Conservation (phyloP, 192 early-diverging fungal genomes). For the Coemansia guatemalensis region DNA sequence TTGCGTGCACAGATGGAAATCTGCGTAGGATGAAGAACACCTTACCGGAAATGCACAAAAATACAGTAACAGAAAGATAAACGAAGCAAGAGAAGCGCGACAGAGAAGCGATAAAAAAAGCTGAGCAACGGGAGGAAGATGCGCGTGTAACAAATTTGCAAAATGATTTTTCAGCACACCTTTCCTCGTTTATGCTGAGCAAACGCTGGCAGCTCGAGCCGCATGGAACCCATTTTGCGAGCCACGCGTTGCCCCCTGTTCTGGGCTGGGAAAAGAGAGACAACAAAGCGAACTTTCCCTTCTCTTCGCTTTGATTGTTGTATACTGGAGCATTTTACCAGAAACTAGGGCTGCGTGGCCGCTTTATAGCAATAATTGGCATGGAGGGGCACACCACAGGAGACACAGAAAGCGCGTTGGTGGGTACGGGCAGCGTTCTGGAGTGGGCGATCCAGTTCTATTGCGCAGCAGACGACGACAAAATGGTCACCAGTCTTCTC, state of each 20-base stretch:
- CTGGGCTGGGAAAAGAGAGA: neutral
- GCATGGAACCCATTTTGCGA: neutral
- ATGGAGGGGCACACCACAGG: neutral
- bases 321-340: neutral
- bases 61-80: neutral
- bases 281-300: neutral
- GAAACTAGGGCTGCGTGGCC: neutral
- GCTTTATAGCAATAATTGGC: neutral
- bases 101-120: neutral
- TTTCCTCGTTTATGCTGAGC: neutral
- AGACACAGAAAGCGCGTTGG: neutral
- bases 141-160: neutral
- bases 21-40: neutral
- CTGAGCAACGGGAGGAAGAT: neutral
- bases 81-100: neutral
- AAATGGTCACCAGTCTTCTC: slow-evolving; percentile 24
- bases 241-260: neutral
- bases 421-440: slow-evolving; percentile 10
- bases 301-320: slow-evolving; percentile 1
- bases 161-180: neutral
- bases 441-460: slow-evolving; percentile 46
- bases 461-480: slow-evolving; percentile 33
- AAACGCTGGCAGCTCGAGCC: neutral
- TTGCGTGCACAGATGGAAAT: neutral
- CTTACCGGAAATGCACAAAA: slow-evolving; percentile 6